phyloP scores from a whole-genome alignment of 352 stramenopile genomes.

The Blastocystis sp. region DNA sequence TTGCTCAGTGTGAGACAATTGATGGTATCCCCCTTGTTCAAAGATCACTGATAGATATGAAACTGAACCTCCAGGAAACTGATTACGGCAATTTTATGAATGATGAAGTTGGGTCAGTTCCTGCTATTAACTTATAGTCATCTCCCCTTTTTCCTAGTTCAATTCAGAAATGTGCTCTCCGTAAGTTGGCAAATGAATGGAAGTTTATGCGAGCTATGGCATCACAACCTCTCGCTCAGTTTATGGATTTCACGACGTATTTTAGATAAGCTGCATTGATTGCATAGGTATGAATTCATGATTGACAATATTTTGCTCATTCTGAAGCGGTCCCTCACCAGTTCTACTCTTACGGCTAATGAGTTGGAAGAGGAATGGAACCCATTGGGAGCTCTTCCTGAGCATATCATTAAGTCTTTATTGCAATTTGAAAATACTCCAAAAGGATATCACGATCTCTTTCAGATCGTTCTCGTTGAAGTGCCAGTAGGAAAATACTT shows the following conservation, averaged over 20 bases:
- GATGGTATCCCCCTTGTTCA: constrained; percentile 66
- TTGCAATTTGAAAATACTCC: constrained; percentile 90
- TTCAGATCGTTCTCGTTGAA: constrained; percentile 97
- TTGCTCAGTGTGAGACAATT: constrained; percentile 79
- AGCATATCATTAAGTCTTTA: constrained; percentile 96
- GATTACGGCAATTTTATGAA: constrained; percentile 92
- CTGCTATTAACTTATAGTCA: constrained; percentile 71
- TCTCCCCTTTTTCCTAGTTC: constrained; percentile 70
- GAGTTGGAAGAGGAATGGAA: constrained; percentile 94
- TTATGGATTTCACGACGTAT: constrained; percentile 94
- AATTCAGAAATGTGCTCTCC: constrained; percentile 76
- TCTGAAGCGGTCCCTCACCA: constrained; percentile 90
- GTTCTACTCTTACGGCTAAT: constrained; percentile 77
- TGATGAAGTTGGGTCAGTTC: constrained; percentile 73
- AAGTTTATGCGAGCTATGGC: constrained; percentile 89
- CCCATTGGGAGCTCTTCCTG: constrained; percentile 94
- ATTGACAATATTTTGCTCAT: constrained; percentile 98
- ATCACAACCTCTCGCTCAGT: constrained; percentile 85
- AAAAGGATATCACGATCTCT: constrained; percentile 95
- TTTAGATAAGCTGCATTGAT: background rate
- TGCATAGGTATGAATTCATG: constrained; percentile 85
- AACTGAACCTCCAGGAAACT: constrained; percentile 87
- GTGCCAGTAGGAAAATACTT: constrained; percentile 96
- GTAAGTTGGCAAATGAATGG: constrained; percentile 85
- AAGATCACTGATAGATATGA: constrained; percentile 36